A percentile compares a stretch with the other conserved stretches of the same genome.
Evolutionary conservation across 2,329 filamentous ascomycete species (phyloP).

Genomic region (Beauveria bassiana): DNA sequence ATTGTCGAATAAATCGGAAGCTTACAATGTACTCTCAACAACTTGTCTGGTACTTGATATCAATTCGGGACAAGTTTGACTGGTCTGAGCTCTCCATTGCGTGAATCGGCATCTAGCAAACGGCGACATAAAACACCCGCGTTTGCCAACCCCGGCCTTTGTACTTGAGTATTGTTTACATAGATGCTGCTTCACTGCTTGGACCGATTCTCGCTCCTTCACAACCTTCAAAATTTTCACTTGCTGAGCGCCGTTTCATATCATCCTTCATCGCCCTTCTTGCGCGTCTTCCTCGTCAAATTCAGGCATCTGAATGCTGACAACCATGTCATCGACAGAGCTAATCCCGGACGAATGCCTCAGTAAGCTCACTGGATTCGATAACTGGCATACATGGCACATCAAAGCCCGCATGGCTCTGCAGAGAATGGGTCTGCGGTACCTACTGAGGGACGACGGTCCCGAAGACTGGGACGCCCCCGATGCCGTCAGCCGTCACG

Average conservation of each 20-base stretch:
- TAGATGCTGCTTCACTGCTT: background rate
- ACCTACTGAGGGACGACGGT: background rate
- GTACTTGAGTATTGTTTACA: background rate
- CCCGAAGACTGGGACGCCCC: background rate
- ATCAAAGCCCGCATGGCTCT: background rate
- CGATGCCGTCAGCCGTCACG: background rate
- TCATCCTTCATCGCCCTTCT: too few species aligned
- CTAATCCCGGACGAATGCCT: background rate
- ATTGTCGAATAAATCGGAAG: too few species aligned
- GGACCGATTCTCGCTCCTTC: background rate
- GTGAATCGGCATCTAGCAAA: background rate
- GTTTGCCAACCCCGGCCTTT: background rate
- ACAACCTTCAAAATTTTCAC: background rate
- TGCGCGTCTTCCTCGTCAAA: background rate
- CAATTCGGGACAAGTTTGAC: too few species aligned
- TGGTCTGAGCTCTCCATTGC: too few species aligned
- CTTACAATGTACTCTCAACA: too few species aligned
- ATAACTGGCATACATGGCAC: slow-evolving; percentile 5
- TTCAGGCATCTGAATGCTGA: background rate
- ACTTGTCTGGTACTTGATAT: too few species aligned
- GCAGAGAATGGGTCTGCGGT: background rate
- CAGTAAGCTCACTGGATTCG: background rate
- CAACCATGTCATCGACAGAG: background rate
- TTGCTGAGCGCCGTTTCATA: too few species aligned
- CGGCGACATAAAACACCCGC: background rate